Conservation (phyloP, 305 asterid species). For the Petunia hybrid region DNA sequence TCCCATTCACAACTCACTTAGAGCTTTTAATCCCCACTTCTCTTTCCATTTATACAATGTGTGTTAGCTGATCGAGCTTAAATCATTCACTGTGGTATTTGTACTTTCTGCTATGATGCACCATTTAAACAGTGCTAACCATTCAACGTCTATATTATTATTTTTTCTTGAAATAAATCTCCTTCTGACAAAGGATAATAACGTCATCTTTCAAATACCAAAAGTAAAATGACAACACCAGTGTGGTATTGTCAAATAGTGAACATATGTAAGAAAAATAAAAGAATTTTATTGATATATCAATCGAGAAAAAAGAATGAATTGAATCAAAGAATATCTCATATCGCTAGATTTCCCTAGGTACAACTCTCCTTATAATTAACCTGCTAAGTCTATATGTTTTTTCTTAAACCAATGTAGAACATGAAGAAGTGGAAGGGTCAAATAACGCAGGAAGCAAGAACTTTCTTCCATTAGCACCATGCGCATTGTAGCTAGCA, state of each 20-base stretch:
- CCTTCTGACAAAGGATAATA: not conserved
- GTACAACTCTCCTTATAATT: not conserved
- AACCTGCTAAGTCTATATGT: not conserved
- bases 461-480: slow-evolving; percentile 54
- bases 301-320: slow-evolving; percentile 17
- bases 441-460: slow-evolving; percentile 63
- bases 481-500: slow-evolving; percentile 67
- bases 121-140: not conserved
- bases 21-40: no score
- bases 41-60: no score
- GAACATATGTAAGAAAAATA: not conserved
- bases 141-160: not conserved
- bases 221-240: not conserved
- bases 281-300: slow-evolving; percentile 9
- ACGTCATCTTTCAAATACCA: not conserved
- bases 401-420: slow-evolving; percentile 44
- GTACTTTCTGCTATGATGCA: no score
- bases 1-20: no score
- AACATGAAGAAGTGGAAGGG: slow-evolving; percentile 52
- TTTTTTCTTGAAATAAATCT: not conserved
- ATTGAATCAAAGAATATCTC: slow-evolving; percentile 21
- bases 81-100: no score
- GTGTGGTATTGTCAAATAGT: not conserved
- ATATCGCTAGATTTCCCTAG: not conserved
- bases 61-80: no score